phyloP scores from a whole-genome alignment of 2,329 filamentous ascomycete species.

The Trichoderma endophyticum region DNA sequence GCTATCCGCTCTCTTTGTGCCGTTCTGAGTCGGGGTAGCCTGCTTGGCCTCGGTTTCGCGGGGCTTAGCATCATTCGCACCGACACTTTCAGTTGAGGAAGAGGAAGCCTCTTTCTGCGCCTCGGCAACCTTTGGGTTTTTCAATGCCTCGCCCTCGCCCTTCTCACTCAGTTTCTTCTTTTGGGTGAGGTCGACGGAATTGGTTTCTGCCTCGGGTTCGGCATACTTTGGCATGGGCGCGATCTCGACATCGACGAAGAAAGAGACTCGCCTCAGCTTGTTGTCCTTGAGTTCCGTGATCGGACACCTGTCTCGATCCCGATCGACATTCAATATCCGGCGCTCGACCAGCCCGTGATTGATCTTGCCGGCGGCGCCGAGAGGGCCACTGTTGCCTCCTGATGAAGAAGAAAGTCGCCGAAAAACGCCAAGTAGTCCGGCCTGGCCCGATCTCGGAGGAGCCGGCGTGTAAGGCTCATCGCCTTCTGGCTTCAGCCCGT shows the following conservation, averaged over 20 bases:
- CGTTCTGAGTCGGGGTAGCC: conserved; percentile 28
- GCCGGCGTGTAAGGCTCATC: conserved; percentile 69
- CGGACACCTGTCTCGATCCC: conserved; percentile 71
- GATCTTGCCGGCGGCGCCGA: conserved; percentile 28
- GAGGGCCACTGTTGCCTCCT: conserved; percentile 34
- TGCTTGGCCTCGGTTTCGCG: conserved; percentile 41
- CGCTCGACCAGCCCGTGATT: conserved; percentile 73
- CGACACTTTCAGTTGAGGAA: conserved; percentile 38
- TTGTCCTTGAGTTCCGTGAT: conserved; percentile 75
- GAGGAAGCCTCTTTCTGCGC: conserved; percentile 42
- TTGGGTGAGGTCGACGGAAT: conserved; percentile 46
- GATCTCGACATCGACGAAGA: conserved; percentile 97
- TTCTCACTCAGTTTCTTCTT: conserved; percentile 66
- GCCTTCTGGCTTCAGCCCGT: conserved; percentile 53
- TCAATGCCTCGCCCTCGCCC: conserved; percentile 71
- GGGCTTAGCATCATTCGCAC: conserved; percentile 33
- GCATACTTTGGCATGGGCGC: conserved; percentile 78
- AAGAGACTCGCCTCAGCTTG: conserved; percentile 84
- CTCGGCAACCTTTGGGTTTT: conserved; percentile 59
- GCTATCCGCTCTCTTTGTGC: conserved; percentile 28
- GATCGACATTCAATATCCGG: conserved; percentile 80
- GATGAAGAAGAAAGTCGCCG: conserved; percentile 72
- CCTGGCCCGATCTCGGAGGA: conserved; percentile 64
- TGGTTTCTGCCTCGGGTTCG: conserved; percentile 52
- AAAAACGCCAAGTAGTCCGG: conserved; percentile 77